Evolutionary conservation across 2,329 filamentous ascomycete species (phyloP), one percentile per base, ranked within the genome.

Genomic region (Fusarium pseudoanthophilum): DNA sequence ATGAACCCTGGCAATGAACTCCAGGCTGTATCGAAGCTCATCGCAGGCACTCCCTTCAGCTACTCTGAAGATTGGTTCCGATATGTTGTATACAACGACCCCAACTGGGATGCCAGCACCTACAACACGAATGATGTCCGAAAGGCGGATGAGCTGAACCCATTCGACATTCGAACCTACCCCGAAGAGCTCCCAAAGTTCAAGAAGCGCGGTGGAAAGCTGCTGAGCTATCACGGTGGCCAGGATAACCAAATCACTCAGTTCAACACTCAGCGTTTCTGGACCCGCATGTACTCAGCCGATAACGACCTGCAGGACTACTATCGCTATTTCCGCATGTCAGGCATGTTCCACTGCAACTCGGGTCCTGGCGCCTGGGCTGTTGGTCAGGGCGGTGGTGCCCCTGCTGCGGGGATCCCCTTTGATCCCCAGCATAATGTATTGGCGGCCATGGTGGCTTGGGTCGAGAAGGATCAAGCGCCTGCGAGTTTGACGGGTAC

Each of bases 251-350:
- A 72, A n/a, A 72, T 72, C 14, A 72, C 69, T 0, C 70, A 72
- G 1, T 72, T 69, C 30, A 78, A 76, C 26, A 76, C 78, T 0
- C 71, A 71, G 20, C 72, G 73, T 1, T 78, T 78, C 52, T 79
- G 74, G 53, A 55, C 78, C 10, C 70, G 60, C 7, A 72, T 79
- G 64, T 37, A 69, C 21, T 20, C 67, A 74, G 78, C 26, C 78
- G 79, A 73, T 7, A 24, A 36, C 1, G 73, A 78, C 20, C 55
- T 86, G 26, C 86, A 85, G 5, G 83, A 86, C 15, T 87, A 87
- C 77, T 91, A 87, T 78, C 79, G 82, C 1, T 85, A 86, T 73
- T 89, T 89, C 74, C 81, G 80, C 26, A 83, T 90, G n/a, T 87
- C 87, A 0, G 88, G 88, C 1, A 87, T 67, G 37, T 83, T 84